Evolutionary conservation across 345 rosid genomes (phyloP), one percentile per base, ranked within the genome.

Genomic region (Boechera stricta): DNA sequence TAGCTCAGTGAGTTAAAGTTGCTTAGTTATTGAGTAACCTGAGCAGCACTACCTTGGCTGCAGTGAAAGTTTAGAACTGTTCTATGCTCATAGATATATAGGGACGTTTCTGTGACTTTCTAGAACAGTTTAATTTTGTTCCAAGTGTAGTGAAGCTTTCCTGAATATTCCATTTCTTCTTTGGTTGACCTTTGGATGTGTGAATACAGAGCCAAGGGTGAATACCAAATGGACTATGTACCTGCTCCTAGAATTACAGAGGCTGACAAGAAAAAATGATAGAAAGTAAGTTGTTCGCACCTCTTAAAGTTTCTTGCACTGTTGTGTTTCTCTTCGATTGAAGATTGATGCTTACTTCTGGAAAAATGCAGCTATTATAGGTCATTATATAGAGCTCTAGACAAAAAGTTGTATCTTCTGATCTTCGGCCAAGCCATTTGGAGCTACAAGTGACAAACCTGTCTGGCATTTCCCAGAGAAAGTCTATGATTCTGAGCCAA

Each of bases 401-500:
- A 91, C 84, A 84, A 89, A 75, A 87, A 94, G 39, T 79, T 92
- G 67, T 95, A 91, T 80, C 97, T 95, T 78, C 89, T 95, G 74
- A 75, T 95, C 57, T 87, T 82, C 58, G 91, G 99, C 31, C 24
- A 83, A 85, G 32, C 28, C 87, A 24, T 78, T 54, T 54, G 87
- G 89, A 68, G 84, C 94, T 81, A 82, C 93, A 29, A 73, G 58
- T 56, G 86, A 79, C 72, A 77, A 87, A 63, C 92, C 94, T 1
- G 86, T 80, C 64, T 95, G 99, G 99, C 99, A 92, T 85, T 92
- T 95, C 80, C 99, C 97, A 0, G 94, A 92, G 74, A 92, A 95
- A 80, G 82, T 88, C 33, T 89, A 91, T 2, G 91, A 88, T 69
- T 86, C 94, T 44, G 99, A 95, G 85, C 94, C 94, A 71, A 92